A percentile compares a stretch with the other conserved stretches of the same genome.
Evolutionary conservation across 108 stramenopile species (phyloP).

Genomic region (Aurantiochytrium sp.): DNA sequence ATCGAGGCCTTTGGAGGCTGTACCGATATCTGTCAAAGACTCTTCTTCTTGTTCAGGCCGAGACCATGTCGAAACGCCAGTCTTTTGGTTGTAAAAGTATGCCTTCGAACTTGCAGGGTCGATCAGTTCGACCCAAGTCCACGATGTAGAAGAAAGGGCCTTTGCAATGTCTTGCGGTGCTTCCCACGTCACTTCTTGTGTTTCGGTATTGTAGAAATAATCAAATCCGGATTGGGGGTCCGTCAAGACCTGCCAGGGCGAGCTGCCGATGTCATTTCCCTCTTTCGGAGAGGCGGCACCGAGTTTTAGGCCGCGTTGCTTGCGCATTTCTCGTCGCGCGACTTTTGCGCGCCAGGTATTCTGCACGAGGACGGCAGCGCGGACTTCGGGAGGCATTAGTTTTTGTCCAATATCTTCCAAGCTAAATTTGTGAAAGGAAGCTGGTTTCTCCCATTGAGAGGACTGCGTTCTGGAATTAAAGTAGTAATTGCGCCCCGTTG

Average conservation of each 20-base stretch:
- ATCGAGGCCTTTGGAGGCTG: neutral
- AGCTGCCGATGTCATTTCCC: neutral
- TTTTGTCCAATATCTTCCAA: neutral
- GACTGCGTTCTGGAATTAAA: neutral
- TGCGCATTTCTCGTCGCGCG: neutral
- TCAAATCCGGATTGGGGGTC: neutral
- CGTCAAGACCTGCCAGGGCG: neutral
- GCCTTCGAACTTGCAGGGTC: neutral
- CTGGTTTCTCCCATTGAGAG: neutral
- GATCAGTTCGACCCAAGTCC: neutral
- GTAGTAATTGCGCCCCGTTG: neutral
- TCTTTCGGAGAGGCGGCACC: neutral
- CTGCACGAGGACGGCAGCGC: neutral
- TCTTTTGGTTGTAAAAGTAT: conserved; percentile 5
- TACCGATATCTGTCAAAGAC: neutral
- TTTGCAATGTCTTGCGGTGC: neutral
- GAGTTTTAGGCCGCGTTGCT: neutral
- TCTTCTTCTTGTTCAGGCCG: neutral
- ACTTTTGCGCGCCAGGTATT: neutral
- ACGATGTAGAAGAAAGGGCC: too few relatives aligned
- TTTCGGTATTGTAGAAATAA: neutral
- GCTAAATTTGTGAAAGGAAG: neutral
- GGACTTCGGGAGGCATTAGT: neutral
- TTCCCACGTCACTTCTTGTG: neutral
- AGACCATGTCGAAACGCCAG: neutral